These are phyloP conservation scores for Ceratobasidium theobromae DNA, from an alignment of 1,284 basidiomycete genomes.

Conservation along the genomic window DNA sequence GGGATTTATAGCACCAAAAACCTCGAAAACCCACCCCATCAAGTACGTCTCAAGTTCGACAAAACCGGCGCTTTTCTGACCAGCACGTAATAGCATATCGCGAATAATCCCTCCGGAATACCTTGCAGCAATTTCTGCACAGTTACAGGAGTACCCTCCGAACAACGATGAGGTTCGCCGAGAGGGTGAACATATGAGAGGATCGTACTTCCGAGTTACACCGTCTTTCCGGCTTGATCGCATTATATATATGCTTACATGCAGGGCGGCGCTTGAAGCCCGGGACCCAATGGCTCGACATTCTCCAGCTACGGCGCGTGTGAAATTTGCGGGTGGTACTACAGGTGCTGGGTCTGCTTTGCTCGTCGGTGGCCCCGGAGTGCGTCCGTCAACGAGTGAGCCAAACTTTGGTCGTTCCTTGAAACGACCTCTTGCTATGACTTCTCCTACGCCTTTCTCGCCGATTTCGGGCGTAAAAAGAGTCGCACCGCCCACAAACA, in stretches of 20 bases:
- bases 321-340: not conserved
- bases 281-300: constrained; percentile 8
- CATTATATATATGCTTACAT: constrained; percentile 5
- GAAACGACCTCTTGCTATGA: constrained; percentile 12
- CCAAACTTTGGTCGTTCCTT: constrained; percentile 4
- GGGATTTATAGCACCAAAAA: constrained; percentile 54
- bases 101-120: constrained; percentile 37
- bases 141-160: constrained; percentile 27
- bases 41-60: constrained; percentile 54
- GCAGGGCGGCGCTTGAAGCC: constrained; percentile 22
- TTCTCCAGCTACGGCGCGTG: constrained; percentile 5
- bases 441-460: not conserved
- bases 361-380: not conserved
- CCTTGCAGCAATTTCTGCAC: constrained; percentile 4
- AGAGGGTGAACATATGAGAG: not conserved
- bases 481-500: not conserved
- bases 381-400: not conserved
- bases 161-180: not conserved
- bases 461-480: not conserved
- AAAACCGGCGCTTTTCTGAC: not conserved
- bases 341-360: not conserved
- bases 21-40: constrained; percentile 80
- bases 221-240: constrained; percentile 16
- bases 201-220: constrained; percentile 11
- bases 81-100: constrained; percentile 55